Percentiles rank a stretch among this genome's conserved stretches.
Conservation (phyloP, 139 green algal genomes). For the Micractinium sp. region DNA sequence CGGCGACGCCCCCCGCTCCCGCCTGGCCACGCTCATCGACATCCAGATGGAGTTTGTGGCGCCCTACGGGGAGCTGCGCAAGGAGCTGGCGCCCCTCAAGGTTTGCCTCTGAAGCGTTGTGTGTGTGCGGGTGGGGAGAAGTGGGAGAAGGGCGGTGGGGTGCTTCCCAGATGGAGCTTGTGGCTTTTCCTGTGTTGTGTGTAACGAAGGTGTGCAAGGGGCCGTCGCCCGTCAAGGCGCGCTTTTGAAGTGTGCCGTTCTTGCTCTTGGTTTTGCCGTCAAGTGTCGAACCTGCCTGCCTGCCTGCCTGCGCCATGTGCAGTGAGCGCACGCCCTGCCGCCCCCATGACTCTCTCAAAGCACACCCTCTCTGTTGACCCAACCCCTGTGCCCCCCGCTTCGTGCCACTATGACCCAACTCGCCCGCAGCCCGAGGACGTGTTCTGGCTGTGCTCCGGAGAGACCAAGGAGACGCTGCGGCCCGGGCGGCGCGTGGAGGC, state of each 20-base stretch:
- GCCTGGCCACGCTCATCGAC: constrained; percentile 71
- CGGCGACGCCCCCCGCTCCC: background rate
- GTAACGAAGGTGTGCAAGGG: background rate
- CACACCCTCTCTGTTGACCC: too few species aligned
- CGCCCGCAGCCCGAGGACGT: constrained; percentile 48
- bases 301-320: too few species aligned
- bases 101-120: background rate
- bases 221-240: background rate
- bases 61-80: constrained; percentile 68
- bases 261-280: background rate
- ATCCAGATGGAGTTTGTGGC: constrained; percentile 71
- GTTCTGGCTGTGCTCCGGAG: constrained; percentile 70
- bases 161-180: background rate
- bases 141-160: background rate
- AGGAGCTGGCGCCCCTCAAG: constrained; percentile 9
- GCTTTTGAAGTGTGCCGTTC: background rate
- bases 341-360: too few species aligned
- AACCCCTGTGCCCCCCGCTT: too few species aligned
- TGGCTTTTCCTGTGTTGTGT: too few species aligned
- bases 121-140: background rate
- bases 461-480: constrained; percentile 58
- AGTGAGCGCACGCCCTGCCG: too few species aligned
- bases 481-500: constrained; percentile 60
- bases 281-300: too few species aligned
- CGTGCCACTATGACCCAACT: too few species aligned